phyloP scores from a whole-genome alignment of 306 rosid genomes.

The Prosopis cineraria region DNA sequence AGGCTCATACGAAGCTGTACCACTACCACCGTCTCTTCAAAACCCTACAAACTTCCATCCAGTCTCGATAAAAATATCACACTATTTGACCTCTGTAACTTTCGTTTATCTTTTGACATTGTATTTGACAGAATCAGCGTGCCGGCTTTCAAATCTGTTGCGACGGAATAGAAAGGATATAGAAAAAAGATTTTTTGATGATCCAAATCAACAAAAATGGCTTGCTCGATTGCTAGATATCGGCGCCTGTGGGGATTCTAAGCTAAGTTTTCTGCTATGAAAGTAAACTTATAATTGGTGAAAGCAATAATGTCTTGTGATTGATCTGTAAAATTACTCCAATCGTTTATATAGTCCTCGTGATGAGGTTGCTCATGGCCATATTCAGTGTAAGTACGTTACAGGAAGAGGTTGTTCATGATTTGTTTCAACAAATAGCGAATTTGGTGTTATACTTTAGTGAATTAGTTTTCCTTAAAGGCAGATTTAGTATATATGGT shows the following conservation, averaged over 20 bases:
- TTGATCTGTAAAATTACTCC: background rate
- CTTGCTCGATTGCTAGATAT: background rate
- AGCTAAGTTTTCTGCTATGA: background rate
- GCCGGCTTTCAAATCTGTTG: background rate
- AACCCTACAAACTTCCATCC: conserved; percentile 38
- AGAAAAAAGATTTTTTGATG: no score
- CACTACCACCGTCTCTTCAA: conserved; percentile 48
- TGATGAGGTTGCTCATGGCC: background rate
- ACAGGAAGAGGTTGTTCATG: background rate
- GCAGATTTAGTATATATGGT: background rate
- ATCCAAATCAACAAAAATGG: no score
- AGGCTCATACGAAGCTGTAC: conserved; percentile 38
- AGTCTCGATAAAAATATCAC: background rate
- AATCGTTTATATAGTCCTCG: conserved; percentile 6
- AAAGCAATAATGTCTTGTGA: background rate
- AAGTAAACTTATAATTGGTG: background rate
- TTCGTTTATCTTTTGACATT: background rate
- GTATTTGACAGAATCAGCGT: background rate
- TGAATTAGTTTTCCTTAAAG: background rate
- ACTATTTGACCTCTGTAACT: background rate
- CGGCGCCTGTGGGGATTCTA: background rate
- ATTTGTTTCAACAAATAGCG: background rate
- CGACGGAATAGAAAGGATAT: background rate
- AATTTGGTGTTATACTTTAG: background rate
- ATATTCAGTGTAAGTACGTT: background rate